Evolutionary conservation across 192 early-diverging fungal genomes (phyloP), one percentile per base, ranked within the genome.

Genomic region (Gaertneriomyces semiglobifer): DNA sequence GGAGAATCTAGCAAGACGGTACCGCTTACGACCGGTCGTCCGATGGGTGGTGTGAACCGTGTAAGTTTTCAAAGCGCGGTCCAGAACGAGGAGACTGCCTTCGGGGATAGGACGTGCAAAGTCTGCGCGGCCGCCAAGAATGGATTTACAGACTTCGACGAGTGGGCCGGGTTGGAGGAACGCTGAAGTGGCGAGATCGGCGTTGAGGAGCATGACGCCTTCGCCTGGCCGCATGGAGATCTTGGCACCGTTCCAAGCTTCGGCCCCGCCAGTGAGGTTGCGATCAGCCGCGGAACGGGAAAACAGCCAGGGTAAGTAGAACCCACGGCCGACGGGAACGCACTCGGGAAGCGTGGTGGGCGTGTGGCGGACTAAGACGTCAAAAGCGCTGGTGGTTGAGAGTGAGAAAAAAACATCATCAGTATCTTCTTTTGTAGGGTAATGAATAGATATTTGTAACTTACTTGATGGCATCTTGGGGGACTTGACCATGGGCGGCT

Each of bases 201-300:
- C 65, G 44, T 75, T 75, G n/a, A 75, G 44, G 44, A 70, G 50
- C 51, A 75, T 74, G 12, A 12, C 12, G 16, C 55, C 33, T 18
- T 38, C 14, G 10, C 65, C 68, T 25, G 74, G 74, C 9, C 66
- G 72, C 54, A 75, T 61, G 10, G 65, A 69, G 12, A 69, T 44
- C 44, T 71, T 58, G 11, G 67, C 19, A 8, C 74, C 74, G 58
- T 63, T 72, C 74, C 74, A 75, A 6, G 61, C 58, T 47, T 75
- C 70, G 4, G 74, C 74, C 0, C 73, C 74, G 62, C 67, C 61
- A 2, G 19, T 12, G 41, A 75, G 64, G 42, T 66, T 44, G 43
- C 58, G 44, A 7, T 20, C 18, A 14, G 12, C 39, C 7, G 66
- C 44, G 59, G n/a, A 44, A 14, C 59, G 59, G 14, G 59, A 60